Conservation (phyloP, 495 filamentous ascomycete genomes). For the Penicillium cosmopolitanum region DNA sequence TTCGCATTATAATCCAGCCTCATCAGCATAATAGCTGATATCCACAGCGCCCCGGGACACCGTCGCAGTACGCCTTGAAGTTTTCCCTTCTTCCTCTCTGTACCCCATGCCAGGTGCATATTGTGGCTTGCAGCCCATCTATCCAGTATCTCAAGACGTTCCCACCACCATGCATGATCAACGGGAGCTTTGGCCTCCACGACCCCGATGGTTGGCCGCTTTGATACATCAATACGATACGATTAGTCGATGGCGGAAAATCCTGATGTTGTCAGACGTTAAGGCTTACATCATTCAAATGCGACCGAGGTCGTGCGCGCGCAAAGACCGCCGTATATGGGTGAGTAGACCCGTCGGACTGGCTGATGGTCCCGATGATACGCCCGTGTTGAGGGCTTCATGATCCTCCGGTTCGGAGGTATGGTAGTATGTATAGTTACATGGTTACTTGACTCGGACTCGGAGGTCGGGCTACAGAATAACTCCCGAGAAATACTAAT, state of each 20-base stretch:
- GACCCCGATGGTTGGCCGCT: slow-evolving; percentile 19
- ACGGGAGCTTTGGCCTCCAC: slow-evolving; percentile 25
- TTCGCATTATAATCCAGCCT: no score
- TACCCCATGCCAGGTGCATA: slow-evolving; percentile 13
- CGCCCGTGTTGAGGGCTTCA: slow-evolving; percentile 13
- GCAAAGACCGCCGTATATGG: not conserved
- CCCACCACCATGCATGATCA: slow-evolving; percentile 18
- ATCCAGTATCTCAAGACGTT: slow-evolving; percentile 12
- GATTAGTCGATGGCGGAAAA: slow-evolving; percentile 13
- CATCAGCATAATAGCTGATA: not conserved
- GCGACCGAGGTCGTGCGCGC: slow-evolving; percentile 6
- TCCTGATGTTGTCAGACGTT: slow-evolving; percentile 21
- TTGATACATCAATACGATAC: slow-evolving; percentile 16
- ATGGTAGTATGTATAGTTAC: not conserved
- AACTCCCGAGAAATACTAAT: not conserved
- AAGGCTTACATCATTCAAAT: slow-evolving; percentile 27
- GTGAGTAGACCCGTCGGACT: slow-evolving; percentile 10
- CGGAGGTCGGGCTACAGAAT: not conserved
- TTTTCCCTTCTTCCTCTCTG: not conserved
- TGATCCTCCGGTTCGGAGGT: slow-evolving; percentile 17
- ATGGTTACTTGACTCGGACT: not conserved
- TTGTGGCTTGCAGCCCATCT: slow-evolving; percentile 28
- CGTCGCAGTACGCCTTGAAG: not conserved
- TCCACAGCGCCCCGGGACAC: not conserved
- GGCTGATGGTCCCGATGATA: slow-evolving; percentile 23